Percentiles rank a stretch among this genome's conserved stretches.
Evolutionary conservation across 371 early-diverging fungal species (phyloP).

Genomic region (Mortierella sp.): DNA sequence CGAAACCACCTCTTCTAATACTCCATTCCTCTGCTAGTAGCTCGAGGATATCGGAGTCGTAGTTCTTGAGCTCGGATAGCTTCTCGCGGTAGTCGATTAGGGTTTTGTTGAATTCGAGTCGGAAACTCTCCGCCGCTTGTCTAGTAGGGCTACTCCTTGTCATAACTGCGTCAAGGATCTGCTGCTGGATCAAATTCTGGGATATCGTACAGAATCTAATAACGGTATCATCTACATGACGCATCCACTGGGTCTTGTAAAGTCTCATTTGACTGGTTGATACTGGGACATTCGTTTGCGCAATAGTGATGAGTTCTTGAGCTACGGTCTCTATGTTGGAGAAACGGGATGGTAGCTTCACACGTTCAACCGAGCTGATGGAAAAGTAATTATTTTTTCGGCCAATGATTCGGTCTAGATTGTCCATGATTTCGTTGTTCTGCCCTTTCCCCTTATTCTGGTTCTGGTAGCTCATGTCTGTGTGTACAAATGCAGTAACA

Average conservation of each 20-base stretch:
- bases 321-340: constrained; percentile 2
- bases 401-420: constrained; percentile 2
- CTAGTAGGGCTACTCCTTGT: no score
- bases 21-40: no score
- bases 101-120: no score
- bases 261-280: constrained; percentile 1
- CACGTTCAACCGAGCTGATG: constrained; percentile 16
- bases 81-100: no score
- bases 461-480: neutral
- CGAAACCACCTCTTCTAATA: no score
- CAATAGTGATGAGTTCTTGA: constrained; percentile 6
- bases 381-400: neutral
- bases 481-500: neutral
- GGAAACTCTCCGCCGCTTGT: no score
- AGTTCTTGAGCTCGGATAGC: neutral
- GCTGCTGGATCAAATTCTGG: no score
- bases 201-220: no score
- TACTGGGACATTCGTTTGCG: constrained; percentile 3
- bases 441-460: neutral
- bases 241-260: constrained; percentile 18
- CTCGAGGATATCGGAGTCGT: neutral
- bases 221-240: constrained; percentile 1
- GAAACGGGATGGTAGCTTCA: neutral
- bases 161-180: no score
- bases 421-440: no score